Base-by-base conservation (phyloP, 2,329 filamentous ascomycete genomes). In the Fusarium marasasianum region DNA sequence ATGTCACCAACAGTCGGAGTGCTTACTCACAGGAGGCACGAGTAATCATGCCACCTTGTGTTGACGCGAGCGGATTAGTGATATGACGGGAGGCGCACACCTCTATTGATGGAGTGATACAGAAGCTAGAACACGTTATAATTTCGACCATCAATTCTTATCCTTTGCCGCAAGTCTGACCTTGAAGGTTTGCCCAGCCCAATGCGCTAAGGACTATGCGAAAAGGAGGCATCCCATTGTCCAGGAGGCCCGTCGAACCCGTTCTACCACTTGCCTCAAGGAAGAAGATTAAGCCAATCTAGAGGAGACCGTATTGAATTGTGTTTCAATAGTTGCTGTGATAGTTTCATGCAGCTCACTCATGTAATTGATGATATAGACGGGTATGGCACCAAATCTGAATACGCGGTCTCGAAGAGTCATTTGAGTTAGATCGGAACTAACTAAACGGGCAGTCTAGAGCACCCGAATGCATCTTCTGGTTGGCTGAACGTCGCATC, bases 41-140 rank as follows among this genome's bases (percentile, higher is more conserved):
- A 18, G 43, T 24, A 24, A 44, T 44, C 43, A 24, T 1, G 15
- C n/a, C n/a, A 18, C 43, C 43, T 44, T 44, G 11, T 0, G 43
- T 26, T 44, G 26, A 44, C n/a, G 43, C 43, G 17, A 44, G 43
- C 5, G 7, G 43, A 44, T 26, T 44, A 44, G 43, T 44, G 43
- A 44, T 18, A 26, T 44, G 17, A 44, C 43, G 0, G 2, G 15
- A 24, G 15, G 0, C 3, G 17, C 43, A 44, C 10, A 0, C 11
- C 7, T 44, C 7, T 6, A 24, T 18, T 44, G 11, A 24, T 8
- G 0, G 7, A 12, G 0, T 8, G 5, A 18, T 44, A 18, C 1
- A 44, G n/a, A 12, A 13, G n/a, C 43, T 44, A 44, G n/a, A 18
- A 44, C 10, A n/a, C n/a, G n/a, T n/a, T n/a, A n/a, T n/a, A n/a